Base-by-base conservation (phyloP, 805 yeast species). In the Myxozyma geophila region DNA sequence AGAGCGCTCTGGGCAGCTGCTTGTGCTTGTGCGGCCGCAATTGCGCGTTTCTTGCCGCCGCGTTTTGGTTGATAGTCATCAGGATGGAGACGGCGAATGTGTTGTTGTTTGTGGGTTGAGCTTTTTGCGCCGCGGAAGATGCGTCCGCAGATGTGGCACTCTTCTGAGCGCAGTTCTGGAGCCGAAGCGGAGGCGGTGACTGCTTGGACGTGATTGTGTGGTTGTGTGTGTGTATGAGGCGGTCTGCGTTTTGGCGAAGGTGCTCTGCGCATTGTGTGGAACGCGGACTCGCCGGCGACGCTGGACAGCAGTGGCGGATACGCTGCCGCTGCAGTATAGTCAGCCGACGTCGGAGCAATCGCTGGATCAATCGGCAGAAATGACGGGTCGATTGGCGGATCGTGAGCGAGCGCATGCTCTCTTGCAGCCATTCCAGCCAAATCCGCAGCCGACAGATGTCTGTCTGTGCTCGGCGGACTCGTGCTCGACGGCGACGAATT, bases 31-130 rank as follows among this genome's bases (percentile, higher is more conserved):
- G 60, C 63, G 4, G 61, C 53, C 7, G 59, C 58, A 15, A 64
- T 61, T 21, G 70, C 69, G 53, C 75, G 70, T 69, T 76, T 77
- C 68, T 77, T 78, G 21, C 83, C 83, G 5, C 83, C 82, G 2
- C 81, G 76, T 68, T 80, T 80, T 44, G 82, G 82, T 44, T 76
- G 76, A 66, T 81, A 80, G 52, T 77, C 77, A 47, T 76, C 77
- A 0, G 83, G 83, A 56, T 81, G 83, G 43, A 80, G 71, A 47
- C 82, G 71, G 23, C 81, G 76, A 57, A 80, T 80, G 62, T 80
- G 83, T 73, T 81, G 83, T 70, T 81, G 83, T 67, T 77, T 79
- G 70, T 80, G 83, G 1, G 83, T 80, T 1, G 80, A 72, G 2
- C 82, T 77, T 70, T 78, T 78, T 37, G 83, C 82, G 28, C 83